These are phyloP conservation scores for Saturnispora besseyi DNA, from an alignment of 805 yeast species.

Conservation along the genomic window DNA sequence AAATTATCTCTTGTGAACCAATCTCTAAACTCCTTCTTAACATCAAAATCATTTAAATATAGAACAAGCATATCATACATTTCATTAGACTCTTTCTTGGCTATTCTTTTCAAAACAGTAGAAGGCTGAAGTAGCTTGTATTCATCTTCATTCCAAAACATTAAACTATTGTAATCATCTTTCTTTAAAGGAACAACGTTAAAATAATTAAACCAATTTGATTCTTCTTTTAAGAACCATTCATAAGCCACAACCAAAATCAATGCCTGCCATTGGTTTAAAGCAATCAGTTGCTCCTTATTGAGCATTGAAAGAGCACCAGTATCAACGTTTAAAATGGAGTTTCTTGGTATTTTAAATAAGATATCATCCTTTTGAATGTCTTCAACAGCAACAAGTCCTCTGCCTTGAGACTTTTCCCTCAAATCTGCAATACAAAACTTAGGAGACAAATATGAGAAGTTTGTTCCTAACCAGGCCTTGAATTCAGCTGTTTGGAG, in stretches of 20 bases:
- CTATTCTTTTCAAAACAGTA: constrained; percentile 58
- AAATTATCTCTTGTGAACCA: constrained; percentile 46
- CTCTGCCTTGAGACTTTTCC: constrained; percentile 60
- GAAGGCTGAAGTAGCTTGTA: constrained; percentile 56
- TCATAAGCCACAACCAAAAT: constrained; percentile 63
- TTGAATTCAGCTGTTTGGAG: constrained; percentile 33
- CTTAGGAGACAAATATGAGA: constrained; percentile 44
- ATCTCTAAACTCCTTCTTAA: constrained; percentile 20
- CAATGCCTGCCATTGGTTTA: constrained; percentile 72
- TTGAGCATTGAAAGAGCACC: constrained; percentile 34
- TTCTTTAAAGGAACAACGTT: constrained; percentile 48
- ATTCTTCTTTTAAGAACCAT: constrained; percentile 33
- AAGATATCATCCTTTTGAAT: constrained; percentile 55
- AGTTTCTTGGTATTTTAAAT: constrained; percentile 57
- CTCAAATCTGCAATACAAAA: constrained; percentile 56
- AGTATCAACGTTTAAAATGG: constrained; percentile 51
- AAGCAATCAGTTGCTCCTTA: constrained; percentile 30
- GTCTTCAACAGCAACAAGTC: constrained; percentile 54
- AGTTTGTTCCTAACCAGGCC: constrained; percentile 37
- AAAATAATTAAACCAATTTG: constrained; percentile 66
- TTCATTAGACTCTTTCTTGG: constrained; percentile 54
- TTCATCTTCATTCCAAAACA: constrained; percentile 72
- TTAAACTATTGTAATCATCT: constrained; percentile 49
- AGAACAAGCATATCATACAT: constrained; percentile 44
- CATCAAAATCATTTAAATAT: constrained; percentile 25